phyloP scores from a whole-genome alignment of 169 alveolate genomes.

The Eimeria necatrix region DNA sequence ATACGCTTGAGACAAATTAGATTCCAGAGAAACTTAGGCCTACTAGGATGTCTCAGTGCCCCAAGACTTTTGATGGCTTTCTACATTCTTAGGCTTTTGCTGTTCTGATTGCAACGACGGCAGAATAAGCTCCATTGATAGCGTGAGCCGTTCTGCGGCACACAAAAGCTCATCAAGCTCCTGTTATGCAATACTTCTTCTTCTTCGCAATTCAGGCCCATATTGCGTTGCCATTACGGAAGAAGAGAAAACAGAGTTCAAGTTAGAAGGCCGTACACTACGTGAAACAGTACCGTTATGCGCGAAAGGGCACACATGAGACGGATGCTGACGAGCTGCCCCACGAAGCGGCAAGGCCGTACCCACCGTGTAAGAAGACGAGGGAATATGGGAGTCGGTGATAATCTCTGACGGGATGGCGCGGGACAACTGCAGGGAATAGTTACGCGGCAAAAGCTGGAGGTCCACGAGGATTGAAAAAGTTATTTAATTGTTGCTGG shows the following conservation, averaged over 20 bases:
- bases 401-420: neutral
- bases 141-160: conserved; percentile 62
- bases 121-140: conserved; percentile 22
- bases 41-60: too few relatives aligned
- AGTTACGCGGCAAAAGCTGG: conserved; percentile 9
- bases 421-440: conserved; percentile 17
- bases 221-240: conserved; percentile 12
- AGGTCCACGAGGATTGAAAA: neutral
- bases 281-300: neutral
- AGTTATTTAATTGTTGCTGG: conserved; percentile 9
- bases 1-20: too few relatives aligned
- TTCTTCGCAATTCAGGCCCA: neutral
- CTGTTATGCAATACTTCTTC: conserved; percentile 33
- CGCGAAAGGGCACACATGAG: neutral
- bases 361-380: neutral
- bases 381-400: neutral
- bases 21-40: too few relatives aligned
- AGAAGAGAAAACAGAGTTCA: neutral
- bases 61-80: too few relatives aligned
- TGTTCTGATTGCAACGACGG: conserved; percentile 39
- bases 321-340: neutral
- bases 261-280: neutral
- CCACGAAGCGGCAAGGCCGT: neutral
- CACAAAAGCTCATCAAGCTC: conserved; percentile 62
- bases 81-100: neutral